These are phyloP conservation scores for Mycena maculata DNA, from an alignment of 768 basidiomycete genomes.

Conservation along the genomic window DNA sequence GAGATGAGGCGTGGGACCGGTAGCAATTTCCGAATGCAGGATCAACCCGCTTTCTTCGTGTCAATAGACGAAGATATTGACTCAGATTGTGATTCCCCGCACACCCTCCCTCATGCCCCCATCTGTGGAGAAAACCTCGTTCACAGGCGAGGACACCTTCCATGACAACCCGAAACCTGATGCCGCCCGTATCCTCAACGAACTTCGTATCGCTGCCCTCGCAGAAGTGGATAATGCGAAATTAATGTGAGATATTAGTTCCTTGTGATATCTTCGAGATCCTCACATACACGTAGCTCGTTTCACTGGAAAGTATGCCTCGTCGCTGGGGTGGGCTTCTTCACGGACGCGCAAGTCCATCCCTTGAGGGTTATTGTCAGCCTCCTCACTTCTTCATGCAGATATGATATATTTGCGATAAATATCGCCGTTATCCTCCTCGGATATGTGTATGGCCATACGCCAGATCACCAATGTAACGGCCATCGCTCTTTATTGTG, in stretches of 20 bases:
- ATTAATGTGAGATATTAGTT: slow-evolving; percentile 69
- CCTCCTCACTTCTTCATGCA: slow-evolving; percentile 30
- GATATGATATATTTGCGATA: slow-evolving; percentile 91
- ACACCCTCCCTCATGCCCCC: no score
- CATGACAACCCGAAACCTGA: neutral
- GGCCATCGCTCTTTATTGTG: no score
- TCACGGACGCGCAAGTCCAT: slow-evolving; percentile 79
- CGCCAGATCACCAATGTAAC: neutral
- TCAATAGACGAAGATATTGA: no score
- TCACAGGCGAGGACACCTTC: neutral
- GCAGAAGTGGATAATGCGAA: slow-evolving; percentile 88
- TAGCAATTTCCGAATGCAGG: no score
- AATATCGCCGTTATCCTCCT: slow-evolving; percentile 87
- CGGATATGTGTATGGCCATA: slow-evolving; percentile 77
- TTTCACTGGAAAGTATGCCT: slow-evolving; percentile 85
- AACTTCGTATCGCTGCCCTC: slow-evolving; percentile 81
- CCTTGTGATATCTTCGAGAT: neutral
- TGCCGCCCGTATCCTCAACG: slow-evolving; percentile 56
- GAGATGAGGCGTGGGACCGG: no score
- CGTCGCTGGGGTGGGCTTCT: slow-evolving; percentile 68
- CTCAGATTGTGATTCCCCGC: no score
- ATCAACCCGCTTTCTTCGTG: no score
- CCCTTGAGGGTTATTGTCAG: neutral
- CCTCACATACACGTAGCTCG: slow-evolving; percentile 59
- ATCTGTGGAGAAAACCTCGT: no score